Percentiles rank a stretch among this genome's conserved stretches.
Evolutionary conservation across 2,329 filamentous ascomycete genomes (phyloP).

Genomic region (Nothopassalora personata): DNA sequence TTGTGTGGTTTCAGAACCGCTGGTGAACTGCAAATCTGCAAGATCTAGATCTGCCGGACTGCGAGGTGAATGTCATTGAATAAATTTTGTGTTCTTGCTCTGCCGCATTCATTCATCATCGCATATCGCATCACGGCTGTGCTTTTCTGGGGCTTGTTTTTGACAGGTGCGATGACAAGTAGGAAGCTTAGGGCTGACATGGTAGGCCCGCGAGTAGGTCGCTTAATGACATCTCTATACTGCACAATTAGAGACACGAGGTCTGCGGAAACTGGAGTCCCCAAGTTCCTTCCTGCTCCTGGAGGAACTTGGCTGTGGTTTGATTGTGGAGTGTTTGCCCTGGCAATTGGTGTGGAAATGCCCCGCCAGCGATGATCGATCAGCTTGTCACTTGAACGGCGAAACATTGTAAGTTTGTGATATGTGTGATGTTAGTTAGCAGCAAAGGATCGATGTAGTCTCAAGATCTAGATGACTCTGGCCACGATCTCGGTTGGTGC

Average conservation of each 20-base stretch:
- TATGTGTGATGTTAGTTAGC: background rate
- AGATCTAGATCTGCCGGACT: background rate
- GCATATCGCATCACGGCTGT: background rate
- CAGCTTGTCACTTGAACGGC: background rate
- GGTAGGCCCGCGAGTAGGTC: constrained; percentile 1
- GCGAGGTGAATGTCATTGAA: background rate
- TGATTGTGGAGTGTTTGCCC: background rate
- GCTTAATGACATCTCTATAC: constrained; percentile 1
- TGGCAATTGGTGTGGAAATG: background rate
- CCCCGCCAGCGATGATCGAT: background rate
- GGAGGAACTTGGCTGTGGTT: background rate
- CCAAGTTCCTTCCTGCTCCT: background rate
- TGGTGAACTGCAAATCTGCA: background rate
- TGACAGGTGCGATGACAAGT: background rate
- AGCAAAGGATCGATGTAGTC: background rate
- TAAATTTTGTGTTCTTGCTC: background rate
- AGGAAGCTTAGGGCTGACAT: background rate
- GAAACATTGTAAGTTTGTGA: background rate
- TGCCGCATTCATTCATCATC: background rate
- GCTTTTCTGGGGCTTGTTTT: background rate
- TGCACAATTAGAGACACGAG: constrained; percentile 1
- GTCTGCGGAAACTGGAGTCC: background rate
- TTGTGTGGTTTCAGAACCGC: background rate
- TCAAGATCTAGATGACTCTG: constrained; percentile 1
- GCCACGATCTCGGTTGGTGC: background rate